Evolutionary conservation across 2,329 filamentous ascomycete genomes (phyloP).

Genomic region (Epichloe baconii): DNA sequence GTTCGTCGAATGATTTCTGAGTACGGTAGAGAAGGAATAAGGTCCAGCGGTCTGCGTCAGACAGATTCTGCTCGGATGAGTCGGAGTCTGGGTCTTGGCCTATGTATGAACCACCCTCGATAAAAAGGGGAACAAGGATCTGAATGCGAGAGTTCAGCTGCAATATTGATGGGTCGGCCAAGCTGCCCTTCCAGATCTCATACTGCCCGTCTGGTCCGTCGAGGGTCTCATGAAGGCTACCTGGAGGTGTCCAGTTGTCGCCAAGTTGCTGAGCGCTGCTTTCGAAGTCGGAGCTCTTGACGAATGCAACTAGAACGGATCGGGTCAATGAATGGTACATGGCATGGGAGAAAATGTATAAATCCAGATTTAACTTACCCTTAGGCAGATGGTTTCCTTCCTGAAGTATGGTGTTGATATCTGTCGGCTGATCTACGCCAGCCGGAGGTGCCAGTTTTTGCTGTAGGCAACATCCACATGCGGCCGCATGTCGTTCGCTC

Average conservation of each 20-base stretch:
- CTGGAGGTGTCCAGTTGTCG: slow-evolving; percentile 56
- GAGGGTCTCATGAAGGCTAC: slow-evolving; percentile 54
- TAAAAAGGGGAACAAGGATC: slow-evolving; percentile 73
- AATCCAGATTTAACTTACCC: slow-evolving; percentile 26
- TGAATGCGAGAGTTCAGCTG: slow-evolving; percentile 69
- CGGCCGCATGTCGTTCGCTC: slow-evolving; percentile 63
- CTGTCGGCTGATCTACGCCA: slow-evolving; percentile 54
- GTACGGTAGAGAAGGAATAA: slow-evolving; percentile 78
- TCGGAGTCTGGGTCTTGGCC: slow-evolving; percentile 30
- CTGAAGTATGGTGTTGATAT: slow-evolving; percentile 52
- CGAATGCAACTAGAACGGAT: slow-evolving; percentile 46
- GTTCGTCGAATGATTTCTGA: slow-evolving; percentile 27
- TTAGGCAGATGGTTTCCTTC: slow-evolving; percentile 55
- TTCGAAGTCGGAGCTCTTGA: slow-evolving; percentile 48
- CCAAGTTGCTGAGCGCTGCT: slow-evolving; percentile 34
- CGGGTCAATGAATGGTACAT: background rate
- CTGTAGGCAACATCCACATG: slow-evolving; percentile 58
- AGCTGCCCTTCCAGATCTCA: slow-evolving; percentile 71
- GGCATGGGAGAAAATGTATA: slow-evolving; percentile 4
- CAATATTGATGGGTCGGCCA: slow-evolving; percentile 56
- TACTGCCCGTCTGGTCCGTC: slow-evolving; percentile 49
- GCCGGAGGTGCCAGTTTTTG: slow-evolving; percentile 53
- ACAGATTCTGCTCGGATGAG: slow-evolving; percentile 52
- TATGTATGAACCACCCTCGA: slow-evolving; percentile 80
- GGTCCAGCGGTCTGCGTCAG: slow-evolving; percentile 74